phyloP scores from a whole-genome alignment of 2,329 filamentous ascomycete species.

The Verticillium nubilum region DNA sequence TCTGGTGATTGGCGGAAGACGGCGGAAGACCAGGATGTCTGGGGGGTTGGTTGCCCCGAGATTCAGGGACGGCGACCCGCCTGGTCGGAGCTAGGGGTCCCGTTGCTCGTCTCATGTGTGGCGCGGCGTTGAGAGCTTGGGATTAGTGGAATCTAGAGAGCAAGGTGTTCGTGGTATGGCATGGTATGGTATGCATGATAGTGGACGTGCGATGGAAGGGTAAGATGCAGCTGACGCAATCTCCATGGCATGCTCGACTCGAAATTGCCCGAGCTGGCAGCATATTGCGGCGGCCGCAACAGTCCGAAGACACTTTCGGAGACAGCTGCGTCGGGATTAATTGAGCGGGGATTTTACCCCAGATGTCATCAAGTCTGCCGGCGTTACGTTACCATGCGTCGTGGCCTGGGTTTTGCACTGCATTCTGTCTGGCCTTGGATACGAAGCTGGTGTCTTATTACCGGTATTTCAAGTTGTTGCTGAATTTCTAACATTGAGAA shows the following conservation, averaged over 20 bases:
- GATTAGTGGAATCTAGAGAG: neutral
- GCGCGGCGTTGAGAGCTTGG: neutral
- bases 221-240: neutral
- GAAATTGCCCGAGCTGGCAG: neutral
- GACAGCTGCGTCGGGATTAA: neutral
- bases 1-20: neutral
- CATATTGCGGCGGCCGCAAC: neutral
- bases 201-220: neutral
- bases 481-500: too few relatives aligned
- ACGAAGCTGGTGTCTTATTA: too few relatives aligned
- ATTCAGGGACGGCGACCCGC: conserved; percentile 2
- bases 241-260: neutral
- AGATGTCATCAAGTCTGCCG: neutral
- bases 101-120: neutral
- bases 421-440: too few relatives aligned
- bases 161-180: neutral
- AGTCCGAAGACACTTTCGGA: neutral
- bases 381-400: neutral
- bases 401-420: neutral
- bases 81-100: neutral
- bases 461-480: too few relatives aligned
- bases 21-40: neutral
- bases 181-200: neutral
- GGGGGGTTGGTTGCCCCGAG: neutral
- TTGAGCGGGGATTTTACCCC: neutral